These are phyloP conservation scores for Aureobasidium uvarum DNA, from an alignment of 2,329 filamentous ascomycete species.

Conservation along the genomic window DNA sequence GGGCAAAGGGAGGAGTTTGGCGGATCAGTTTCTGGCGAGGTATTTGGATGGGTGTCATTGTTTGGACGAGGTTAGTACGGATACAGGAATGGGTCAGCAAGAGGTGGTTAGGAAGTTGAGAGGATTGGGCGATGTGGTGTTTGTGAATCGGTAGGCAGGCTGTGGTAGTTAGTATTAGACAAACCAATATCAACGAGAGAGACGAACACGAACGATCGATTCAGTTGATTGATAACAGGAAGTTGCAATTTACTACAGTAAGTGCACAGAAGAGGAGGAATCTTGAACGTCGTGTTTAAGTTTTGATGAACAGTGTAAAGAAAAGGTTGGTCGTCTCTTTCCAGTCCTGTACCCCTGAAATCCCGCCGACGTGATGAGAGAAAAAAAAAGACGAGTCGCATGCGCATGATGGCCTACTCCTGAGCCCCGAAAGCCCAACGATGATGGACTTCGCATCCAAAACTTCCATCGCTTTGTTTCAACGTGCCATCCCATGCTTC, in stretches of 20 bases:
- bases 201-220: background rate
- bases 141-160: slow-evolving; percentile 31
- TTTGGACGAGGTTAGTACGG: slow-evolving; percentile 80
- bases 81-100: slow-evolving; percentile 66
- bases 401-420: background rate
- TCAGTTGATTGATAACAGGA: background rate
- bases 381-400: background rate
- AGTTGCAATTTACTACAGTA: background rate
- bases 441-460: background rate
- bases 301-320: background rate
- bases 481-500: background rate
- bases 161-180: no score
- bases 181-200: background rate
- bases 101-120: slow-evolving; percentile 68
- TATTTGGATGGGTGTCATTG: slow-evolving; percentile 73
- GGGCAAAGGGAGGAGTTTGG: slow-evolving; percentile 31
- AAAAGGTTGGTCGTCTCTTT: background rate
- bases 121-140: slow-evolving; percentile 35
- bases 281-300: background rate
- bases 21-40: slow-evolving; percentile 55
- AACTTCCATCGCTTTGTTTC: background rate
- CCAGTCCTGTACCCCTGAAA: background rate
- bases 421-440: background rate
- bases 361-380: background rate
- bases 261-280: background rate